A percentile compares a stretch with the other conserved stretches of the same genome.
These are phyloP conservation scores for Fusarium irregulare DNA, from an alignment of 2,329 filamentous ascomycete genomes.

Conservation along the genomic window DNA sequence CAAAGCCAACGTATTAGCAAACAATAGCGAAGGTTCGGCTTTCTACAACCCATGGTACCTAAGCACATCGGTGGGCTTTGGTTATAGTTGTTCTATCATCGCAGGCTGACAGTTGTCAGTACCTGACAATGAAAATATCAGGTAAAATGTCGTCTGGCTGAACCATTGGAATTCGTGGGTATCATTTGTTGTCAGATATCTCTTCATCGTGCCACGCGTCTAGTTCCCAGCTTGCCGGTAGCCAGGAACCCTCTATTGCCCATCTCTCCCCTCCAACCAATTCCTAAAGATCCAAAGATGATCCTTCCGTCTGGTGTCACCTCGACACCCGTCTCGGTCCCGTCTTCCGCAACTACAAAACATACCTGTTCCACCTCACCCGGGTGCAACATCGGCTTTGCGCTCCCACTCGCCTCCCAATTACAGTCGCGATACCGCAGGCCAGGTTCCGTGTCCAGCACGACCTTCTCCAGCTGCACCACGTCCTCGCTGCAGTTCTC, in stretches of 20 bases:
- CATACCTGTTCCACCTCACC: slow-evolving; percentile 74
- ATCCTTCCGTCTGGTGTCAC: slow-evolving; percentile 68
- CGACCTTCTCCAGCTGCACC: slow-evolving; percentile 79
- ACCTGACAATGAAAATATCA: background rate
- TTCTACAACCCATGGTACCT: background rate
- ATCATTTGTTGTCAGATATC: slow-evolving; percentile 10
- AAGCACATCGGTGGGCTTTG: background rate
- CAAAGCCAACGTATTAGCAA: slow-evolving; percentile 1
- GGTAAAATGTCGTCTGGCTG: background rate
- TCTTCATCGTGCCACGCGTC: slow-evolving; percentile 51
- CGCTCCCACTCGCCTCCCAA: slow-evolving; percentile 60
- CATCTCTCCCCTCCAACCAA: slow-evolving; percentile 91
- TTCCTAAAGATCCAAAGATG: slow-evolving; percentile 82
- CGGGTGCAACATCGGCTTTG: slow-evolving; percentile 68
- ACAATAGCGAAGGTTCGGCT: background rate
- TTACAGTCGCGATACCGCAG: slow-evolving; percentile 67
- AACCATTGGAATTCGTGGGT: slow-evolving; percentile 7
- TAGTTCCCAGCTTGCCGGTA: slow-evolving; percentile 80
- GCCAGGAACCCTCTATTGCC: slow-evolving; percentile 88
- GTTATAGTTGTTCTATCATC: background rate
- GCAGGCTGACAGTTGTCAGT: background rate
- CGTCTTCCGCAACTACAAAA: slow-evolving; percentile 65
- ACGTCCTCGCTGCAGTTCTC: slow-evolving; percentile 91
- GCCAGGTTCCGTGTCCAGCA: slow-evolving; percentile 64
- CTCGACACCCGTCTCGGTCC: slow-evolving; percentile 51